These are phyloP conservation scores for Rhododendron molle DNA, from an alignment of 148 eudicot genomes.

Conservation along the genomic window DNA sequence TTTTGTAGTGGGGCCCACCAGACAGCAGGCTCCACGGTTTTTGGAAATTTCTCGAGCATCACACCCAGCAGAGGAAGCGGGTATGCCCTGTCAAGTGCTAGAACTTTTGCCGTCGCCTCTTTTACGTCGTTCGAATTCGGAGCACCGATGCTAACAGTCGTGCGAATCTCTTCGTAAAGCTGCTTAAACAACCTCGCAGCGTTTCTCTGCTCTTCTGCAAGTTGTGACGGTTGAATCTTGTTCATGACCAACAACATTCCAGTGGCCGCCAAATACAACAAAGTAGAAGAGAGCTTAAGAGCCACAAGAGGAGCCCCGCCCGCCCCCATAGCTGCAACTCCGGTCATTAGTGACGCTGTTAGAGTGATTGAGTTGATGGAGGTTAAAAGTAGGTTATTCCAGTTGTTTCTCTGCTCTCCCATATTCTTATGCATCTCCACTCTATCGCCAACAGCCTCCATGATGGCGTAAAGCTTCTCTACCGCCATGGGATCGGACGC, in stretches of 20 bases:
- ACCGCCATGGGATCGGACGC: neutral
- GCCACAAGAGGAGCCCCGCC: constrained; percentile 12
- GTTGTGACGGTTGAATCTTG: constrained; percentile 70
- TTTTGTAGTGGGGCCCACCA: constrained; percentile 40
- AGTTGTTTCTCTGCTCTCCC: constrained; percentile 38
- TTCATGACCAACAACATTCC: constrained; percentile 46
- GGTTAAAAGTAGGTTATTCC: constrained; percentile 56
- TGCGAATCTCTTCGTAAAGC: constrained; percentile 28
- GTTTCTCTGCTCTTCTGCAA: constrained; percentile 67
- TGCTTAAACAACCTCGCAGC: constrained; percentile 44
- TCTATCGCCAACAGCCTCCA: constrained; percentile 29
- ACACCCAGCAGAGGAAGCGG: constrained; percentile 62
- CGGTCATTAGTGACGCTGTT: constrained; percentile 54
- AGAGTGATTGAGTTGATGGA: constrained; percentile 64
- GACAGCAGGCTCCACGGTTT: constrained; percentile 34
- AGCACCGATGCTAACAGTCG: constrained; percentile 18
- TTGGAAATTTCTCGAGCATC: constrained; percentile 66
- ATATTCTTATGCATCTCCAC: constrained; percentile 45
- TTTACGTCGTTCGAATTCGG: constrained; percentile 24
- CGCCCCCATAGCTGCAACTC: constrained; percentile 20
- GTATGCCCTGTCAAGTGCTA: constrained; percentile 59
- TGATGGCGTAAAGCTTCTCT: constrained; percentile 23
- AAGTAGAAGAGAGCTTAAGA: constrained; percentile 38
- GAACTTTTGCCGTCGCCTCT: constrained; percentile 36
- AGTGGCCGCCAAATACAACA: constrained; percentile 43